These are phyloP conservation scores for Xylaria sp. DNA, from an alignment of 2,329 filamentous ascomycete species.

Conservation along the genomic window DNA sequence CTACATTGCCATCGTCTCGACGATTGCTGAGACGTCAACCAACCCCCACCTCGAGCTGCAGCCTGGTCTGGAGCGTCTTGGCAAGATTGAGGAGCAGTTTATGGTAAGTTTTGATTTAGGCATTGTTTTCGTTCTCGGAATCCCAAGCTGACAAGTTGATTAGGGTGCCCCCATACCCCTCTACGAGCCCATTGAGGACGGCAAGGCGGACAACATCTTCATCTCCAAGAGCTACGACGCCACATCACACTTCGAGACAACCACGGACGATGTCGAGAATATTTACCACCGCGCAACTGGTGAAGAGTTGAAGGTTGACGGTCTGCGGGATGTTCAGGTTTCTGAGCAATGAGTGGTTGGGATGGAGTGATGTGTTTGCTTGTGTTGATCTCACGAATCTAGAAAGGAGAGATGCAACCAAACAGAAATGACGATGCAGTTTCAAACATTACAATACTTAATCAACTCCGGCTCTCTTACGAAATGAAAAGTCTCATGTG, in stretches of 20 bases:
- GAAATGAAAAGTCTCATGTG: conserved; percentile 2
- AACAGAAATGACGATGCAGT: neutral
- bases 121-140: neutral
- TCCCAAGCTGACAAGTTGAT: conserved; percentile 4
- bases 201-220: conserved; percentile 84
- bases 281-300: conserved; percentile 81
- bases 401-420: conserved; percentile 7
- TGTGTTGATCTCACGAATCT: conserved; percentile 3
- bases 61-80: conserved; percentile 85
- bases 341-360: conserved; percentile 52
- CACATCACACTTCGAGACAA: conserved; percentile 94
- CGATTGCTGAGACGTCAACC: conserved; percentile 82
- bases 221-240: conserved; percentile 99
- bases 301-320: conserved; percentile 82
- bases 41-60: conserved; percentile 97
- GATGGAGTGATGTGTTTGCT: neutral
- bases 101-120: conserved; percentile 56
- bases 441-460: neutral
- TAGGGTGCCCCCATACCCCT: conserved; percentile 80
- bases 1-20: conserved; percentile 97
- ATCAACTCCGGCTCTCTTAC: neutral
- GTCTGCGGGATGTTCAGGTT: conserved; percentile 72
- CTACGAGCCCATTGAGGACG: conserved; percentile 83
- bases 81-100: conserved; percentile 93
- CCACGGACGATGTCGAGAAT: conserved; percentile 84